Evolutionary conservation across 192 early-diverging fungal genomes (phyloP), one percentile per base, ranked within the genome.

Genomic region (Lunasporangiospora selenospora): DNA sequence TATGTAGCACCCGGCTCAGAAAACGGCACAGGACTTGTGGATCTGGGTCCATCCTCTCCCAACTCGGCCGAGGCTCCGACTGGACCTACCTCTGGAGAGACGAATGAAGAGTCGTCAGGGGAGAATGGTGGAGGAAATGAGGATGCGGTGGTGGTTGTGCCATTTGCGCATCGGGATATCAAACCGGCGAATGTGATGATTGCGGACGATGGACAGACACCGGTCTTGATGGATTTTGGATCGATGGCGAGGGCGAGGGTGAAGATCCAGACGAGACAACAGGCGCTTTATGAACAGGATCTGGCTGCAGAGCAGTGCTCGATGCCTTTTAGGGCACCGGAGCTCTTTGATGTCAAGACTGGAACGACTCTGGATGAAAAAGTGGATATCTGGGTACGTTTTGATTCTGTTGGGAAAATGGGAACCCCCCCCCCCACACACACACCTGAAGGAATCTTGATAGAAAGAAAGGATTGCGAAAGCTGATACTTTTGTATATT

Each of bases 191-290:
- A 92, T 57, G 80, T 90, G 0, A 67, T 92, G 66, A 76, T 92
- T 40, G 52, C 75, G 3, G 87, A 90, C 58, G 89, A 90, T 53
- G 82, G 83, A 19, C 42, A 65, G 29, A 87, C 88, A 24, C 87
- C 89, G 0, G 73, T 92, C 1, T 64, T 92, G n/a, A 89, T 90
- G 86, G 91, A 92, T 75, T 86, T 92, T 64, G 91, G 91, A 51
- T 90, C 89, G 19, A 80, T 85, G 33, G 65, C 71, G n/a, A 50
- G 63, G 12, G 88, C 89, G 26, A 78, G 85, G 0, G 77, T 88
- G 41, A 77, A 70, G 15, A 81, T 87, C 18, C 54, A 79, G 23
- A 85, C 65, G 10, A 62, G 91, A 38, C 67, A 76, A 10, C 65
- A 87, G 40, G 91, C 91, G 11, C 59, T 92, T 37, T 52, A 75